Base-by-base conservation (phyloP, 257 asterid species). In the Rehmannia glutinosa region DNA sequence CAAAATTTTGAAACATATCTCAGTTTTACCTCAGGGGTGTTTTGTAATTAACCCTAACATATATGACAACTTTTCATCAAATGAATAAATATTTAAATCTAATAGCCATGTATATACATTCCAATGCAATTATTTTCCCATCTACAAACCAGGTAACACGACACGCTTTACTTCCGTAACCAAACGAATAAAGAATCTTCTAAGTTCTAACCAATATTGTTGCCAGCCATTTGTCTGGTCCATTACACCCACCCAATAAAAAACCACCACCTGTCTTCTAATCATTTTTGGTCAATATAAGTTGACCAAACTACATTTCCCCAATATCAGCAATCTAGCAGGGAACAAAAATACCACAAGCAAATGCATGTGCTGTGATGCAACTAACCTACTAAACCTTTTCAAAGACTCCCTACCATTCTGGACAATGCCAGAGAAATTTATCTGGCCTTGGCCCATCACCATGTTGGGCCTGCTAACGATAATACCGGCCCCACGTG, bases 341-440 rank as follows among this genome's bases (percentile, higher is more conserved):
- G 98, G 97, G 50, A 86, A 74, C 81, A 90, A 68, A 28, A 90
- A 71, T 49, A 88, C 89, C 71, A 93, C 91, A 56, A 93, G 84
- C 82, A 93, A 69, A 80, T 88, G 94, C 91, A 85, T 79, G 66
- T 84, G 88, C 60, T 88, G 96, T 1, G 97, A 93, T 8, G 88
- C 89, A 54, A 93, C 85, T 6, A 88, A 56, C 36, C 80, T 78
- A 21, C 88, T 77, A 64, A 91, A 84, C 75, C 91, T 79, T 59
- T 78, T 88, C 73, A 83, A 76, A 1, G 96, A 85, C 62, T 88
- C 95, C 61, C 66, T 72, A 0, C 97, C 96, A 3, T 71, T 86
- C n/a, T 49, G 82, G 10, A 84, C 53, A 0, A 88, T 59, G 52
- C 96, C 96, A 1, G 87, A 75, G 68, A 92, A 75, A 21, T 74